Conservation (phyloP, 805 yeast genomes). For the Starmerella sp. region DNA sequence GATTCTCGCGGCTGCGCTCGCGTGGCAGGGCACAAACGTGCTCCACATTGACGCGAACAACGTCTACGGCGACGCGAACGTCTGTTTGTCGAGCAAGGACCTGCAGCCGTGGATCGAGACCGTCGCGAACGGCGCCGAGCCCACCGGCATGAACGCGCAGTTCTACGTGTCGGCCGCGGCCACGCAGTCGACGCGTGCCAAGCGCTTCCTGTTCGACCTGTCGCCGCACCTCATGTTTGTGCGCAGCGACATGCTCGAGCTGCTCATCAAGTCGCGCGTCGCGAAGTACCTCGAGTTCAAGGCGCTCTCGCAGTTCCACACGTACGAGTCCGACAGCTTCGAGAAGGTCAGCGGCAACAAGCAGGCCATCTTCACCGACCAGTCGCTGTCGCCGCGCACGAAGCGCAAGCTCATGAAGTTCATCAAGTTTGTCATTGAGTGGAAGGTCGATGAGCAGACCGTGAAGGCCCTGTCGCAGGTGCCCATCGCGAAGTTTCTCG, state of each 20-base stretch:
- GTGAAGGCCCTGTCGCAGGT: slow-evolving; percentile 45
- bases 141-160: slow-evolving; percentile 51
- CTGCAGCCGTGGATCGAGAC: slow-evolving; percentile 68
- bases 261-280: slow-evolving; percentile 74
- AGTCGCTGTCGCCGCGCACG: slow-evolving; percentile 57
- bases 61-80: slow-evolving; percentile 80
- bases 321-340: slow-evolving; percentile 85
- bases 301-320: slow-evolving; percentile 76
- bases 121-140: slow-evolving; percentile 40
- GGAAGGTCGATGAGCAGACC: slow-evolving; percentile 47
- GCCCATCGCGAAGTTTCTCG: slow-evolving; percentile 50
- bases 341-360: slow-evolving; percentile 77
- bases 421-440: slow-evolving; percentile 71
- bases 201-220: slow-evolving; percentile 66
- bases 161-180: slow-evolving; percentile 60
- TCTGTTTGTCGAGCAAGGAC: slow-evolving; percentile 81
- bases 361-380: slow-evolving; percentile 88
- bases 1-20: slow-evolving; percentile 80
- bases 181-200: slow-evolving; percentile 27
- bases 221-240: slow-evolving; percentile 83
- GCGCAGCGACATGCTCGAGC: slow-evolving; percentile 69
- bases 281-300: slow-evolving; percentile 88
- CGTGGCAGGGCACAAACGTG: slow-evolving; percentile 98
- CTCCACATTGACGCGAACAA: slow-evolving; percentile 76
- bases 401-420: slow-evolving; percentile 85